Conservation (phyloP, 352 stramenopile species). For the Phytopythium sindhum region DNA sequence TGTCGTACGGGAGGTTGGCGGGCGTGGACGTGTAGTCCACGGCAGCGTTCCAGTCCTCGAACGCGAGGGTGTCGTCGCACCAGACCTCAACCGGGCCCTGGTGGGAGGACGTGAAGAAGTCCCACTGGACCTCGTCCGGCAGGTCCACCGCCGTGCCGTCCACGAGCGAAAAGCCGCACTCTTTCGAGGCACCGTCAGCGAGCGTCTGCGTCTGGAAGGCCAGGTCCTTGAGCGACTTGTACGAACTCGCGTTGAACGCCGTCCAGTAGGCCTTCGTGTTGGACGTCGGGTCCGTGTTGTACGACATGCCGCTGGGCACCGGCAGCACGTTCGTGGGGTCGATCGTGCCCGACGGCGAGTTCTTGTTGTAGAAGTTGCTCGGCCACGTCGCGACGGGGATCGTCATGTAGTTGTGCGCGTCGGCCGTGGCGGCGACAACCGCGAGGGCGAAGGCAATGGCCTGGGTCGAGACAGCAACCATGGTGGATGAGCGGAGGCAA, state of each 20-base stretch:
- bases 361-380: conserved; percentile 27
- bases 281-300: conserved; percentile 15
- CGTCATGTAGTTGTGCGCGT: conserved; percentile 47
- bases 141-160: conserved; percentile 7
- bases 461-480: conserved; percentile 25
- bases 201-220: conserved; percentile 17
- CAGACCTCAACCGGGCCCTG: conserved; percentile 30
- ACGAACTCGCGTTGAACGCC: conserved; percentile 20
- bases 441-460: conserved; percentile 16
- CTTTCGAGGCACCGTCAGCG: conserved; percentile 18
- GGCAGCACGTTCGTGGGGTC: conserved; percentile 30
- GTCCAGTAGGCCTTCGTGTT: conserved; percentile 23
- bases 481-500: conserved; percentile 10
- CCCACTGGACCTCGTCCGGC: conserved; percentile 21
- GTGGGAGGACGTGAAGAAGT: conserved; percentile 19
- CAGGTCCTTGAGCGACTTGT: conserved; percentile 15
- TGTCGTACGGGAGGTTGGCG: conserved; percentile 21
- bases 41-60: conserved; percentile 25
- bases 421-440: conserved; percentile 15
- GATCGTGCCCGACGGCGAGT: conserved; percentile 40
- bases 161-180: conserved; percentile 13
- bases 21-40: conserved; percentile 14
- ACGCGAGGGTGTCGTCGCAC: conserved; percentile 28
- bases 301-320: conserved; percentile 41
- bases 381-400: conserved; percentile 38